Conservation (phyloP, 164 flowering plant genomes). For the Annona squamosa region DNA sequence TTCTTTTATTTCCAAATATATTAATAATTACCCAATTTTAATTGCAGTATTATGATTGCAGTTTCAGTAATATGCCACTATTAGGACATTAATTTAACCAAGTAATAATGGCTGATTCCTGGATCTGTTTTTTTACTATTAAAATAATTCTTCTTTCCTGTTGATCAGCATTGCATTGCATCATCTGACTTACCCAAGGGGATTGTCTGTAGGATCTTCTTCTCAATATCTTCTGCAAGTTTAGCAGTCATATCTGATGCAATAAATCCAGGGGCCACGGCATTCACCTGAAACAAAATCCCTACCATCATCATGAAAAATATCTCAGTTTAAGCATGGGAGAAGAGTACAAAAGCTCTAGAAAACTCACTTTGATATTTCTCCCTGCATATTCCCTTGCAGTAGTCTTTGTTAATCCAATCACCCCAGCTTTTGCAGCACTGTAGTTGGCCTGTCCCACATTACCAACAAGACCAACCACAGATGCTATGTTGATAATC, state of each 20-base stretch:
- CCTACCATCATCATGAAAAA: not conserved
- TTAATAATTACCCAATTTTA: not conserved
- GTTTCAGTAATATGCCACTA: too few relatives aligned
- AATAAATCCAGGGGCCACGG: conserved; percentile 94
- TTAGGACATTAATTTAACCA: not conserved
- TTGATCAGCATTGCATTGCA: not conserved
- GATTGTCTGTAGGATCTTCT: conserved; percentile 65
- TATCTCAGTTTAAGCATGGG: not conserved
- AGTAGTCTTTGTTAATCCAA: conserved; percentile 84
- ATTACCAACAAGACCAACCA: conserved; percentile 91
- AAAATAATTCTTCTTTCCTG: too few relatives aligned
- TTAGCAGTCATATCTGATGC: conserved; percentile 97
- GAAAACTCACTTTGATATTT: conserved; percentile 62
- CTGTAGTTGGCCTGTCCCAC: conserved; percentile 93
- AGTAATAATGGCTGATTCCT: not conserved
- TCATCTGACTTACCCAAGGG: conserved; percentile 61
- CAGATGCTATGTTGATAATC: conserved; percentile 83
- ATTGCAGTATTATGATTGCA: not conserved
- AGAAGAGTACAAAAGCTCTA: not conserved
- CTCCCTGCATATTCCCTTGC: conserved; percentile 92
- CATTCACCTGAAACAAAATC: conserved; percentile 60
- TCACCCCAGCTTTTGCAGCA: conserved; percentile 99
- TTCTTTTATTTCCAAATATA: too few relatives aligned
- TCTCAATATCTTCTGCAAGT: conserved; percentile 76
- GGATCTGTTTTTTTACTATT: not conserved